Conservation (phyloP, 352 stramenopile genomes). For the Phytophthora uliginosa region DNA sequence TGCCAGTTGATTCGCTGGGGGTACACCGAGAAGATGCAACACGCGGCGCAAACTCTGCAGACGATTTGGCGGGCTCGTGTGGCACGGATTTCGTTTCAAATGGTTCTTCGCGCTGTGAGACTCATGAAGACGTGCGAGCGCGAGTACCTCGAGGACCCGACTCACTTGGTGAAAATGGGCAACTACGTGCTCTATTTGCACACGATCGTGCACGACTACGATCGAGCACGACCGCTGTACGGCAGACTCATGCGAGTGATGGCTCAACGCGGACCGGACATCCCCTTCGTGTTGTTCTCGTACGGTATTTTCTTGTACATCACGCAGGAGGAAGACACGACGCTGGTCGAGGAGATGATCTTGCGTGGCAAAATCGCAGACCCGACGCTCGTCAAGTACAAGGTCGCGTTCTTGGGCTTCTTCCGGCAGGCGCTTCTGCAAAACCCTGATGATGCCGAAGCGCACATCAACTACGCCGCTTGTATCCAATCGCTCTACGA, state of each 20-base stretch:
- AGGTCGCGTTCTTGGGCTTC: conserved; percentile 82
- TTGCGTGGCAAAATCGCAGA: conserved; percentile 65
- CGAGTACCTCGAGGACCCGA: conserved; percentile 83
- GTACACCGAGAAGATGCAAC: conserved; percentile 72
- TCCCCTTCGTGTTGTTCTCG: conserved; percentile 84
- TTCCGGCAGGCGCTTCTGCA: conserved; percentile 81
- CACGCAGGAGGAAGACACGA: conserved; percentile 75
- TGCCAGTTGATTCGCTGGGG: conserved; percentile 68
- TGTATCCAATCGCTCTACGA: conserved; percentile 81
- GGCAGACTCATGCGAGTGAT: conserved; percentile 78
- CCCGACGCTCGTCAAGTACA: conserved; percentile 71
- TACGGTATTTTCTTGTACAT: conserved; percentile 83
- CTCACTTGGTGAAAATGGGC: conserved; percentile 76
- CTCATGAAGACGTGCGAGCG: conserved; percentile 79
- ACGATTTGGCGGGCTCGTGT: conserved; percentile 61
- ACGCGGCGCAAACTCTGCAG: conserved; percentile 60
- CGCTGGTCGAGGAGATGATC: conserved; percentile 77
- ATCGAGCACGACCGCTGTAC: conserved; percentile 79
- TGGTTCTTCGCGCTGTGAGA: conserved; percentile 70
- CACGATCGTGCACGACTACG: conserved; percentile 82
- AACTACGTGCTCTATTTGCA: conserved; percentile 90
- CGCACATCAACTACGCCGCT: conserved; percentile 84
- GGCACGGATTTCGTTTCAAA: conserved; percentile 63
- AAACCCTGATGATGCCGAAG: conserved; percentile 65
- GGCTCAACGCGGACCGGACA: conserved; percentile 75